Evolutionary conservation across 805 yeast species (phyloP).

Genomic region (Candida nemodendra): DNA sequence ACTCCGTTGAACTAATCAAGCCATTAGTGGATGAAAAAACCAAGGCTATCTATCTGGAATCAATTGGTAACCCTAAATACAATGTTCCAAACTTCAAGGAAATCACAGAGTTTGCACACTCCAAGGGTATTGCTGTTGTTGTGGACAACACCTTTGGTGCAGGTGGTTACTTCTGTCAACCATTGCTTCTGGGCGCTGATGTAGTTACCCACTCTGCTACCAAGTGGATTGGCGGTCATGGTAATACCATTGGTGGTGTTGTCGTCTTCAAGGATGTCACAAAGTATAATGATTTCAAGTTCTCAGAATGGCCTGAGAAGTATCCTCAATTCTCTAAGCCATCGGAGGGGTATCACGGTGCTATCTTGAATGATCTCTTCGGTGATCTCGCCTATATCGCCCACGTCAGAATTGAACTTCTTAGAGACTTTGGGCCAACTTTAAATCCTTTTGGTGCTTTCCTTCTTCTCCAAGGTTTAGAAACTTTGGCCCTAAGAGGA

Average conservation of each 20-base stretch:
- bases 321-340: slow-evolving; percentile 92
- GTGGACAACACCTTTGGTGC: slow-evolving; percentile 98
- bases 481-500: slow-evolving; percentile 88
- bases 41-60: slow-evolving; percentile 84
- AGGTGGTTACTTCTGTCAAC: slow-evolving; percentile 84
- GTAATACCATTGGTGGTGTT: slow-evolving; percentile 91
- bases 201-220: slow-evolving; percentile 93
- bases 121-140: slow-evolving; percentile 83
- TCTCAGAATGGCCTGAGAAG: slow-evolving; percentile 79
- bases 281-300: slow-evolving; percentile 91
- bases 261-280: slow-evolving; percentile 45
- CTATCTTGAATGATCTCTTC: slow-evolving; percentile 74
- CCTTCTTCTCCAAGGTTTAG: slow-evolving; percentile 86
- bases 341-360: slow-evolving; percentile 91
- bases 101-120: slow-evolving; percentile 74
- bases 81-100: slow-evolving; percentile 88
- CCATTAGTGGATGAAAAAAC: slow-evolving; percentile 78
- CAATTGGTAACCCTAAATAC: slow-evolving; percentile 91
- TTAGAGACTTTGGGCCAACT: slow-evolving; percentile 91
- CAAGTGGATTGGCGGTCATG: slow-evolving; percentile 98
- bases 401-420: slow-evolving; percentile 76
- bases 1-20: slow-evolving; percentile 67
- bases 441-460: slow-evolving; percentile 88
- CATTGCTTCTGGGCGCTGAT: slow-evolving; percentile 88
- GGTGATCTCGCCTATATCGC: slow-evolving; percentile 78